Evolutionary conservation across 176 grass and related monocot genomes (phyloP).

Genomic region (Musa troglodytarum): DNA sequence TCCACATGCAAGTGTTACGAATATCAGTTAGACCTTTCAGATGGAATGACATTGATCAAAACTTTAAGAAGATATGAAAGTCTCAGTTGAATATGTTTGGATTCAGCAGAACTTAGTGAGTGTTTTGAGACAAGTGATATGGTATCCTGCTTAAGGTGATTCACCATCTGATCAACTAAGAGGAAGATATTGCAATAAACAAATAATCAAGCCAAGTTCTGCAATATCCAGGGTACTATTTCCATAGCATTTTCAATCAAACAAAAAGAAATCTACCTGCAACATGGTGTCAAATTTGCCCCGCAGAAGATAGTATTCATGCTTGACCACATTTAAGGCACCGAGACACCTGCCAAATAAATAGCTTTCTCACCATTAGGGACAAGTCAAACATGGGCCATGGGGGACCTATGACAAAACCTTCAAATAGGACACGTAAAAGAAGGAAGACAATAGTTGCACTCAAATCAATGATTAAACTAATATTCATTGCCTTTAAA

Average conservation of each 20-base stretch:
- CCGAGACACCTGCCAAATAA: conserved; percentile 39
- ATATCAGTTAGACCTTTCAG: too few relatives aligned
- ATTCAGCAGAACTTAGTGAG: not conserved
- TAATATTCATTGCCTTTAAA: not conserved
- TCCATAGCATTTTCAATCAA: not conserved
- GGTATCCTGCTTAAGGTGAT: not conserved
- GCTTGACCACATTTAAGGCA: conserved; percentile 43
- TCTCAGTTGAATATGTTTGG: too few relatives aligned
- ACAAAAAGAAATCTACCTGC: conserved; percentile 38
- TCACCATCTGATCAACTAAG: not conserved
- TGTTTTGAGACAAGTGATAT: not conserved
- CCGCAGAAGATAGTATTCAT: conserved; percentile 48
- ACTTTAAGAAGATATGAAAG: too few relatives aligned
- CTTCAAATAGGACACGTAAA: too few relatives aligned
- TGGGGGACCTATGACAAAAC: not conserved
- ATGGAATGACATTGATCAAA: too few relatives aligned
- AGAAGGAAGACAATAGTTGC: not conserved
- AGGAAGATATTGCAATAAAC: not conserved
- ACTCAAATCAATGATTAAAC: not conserved
- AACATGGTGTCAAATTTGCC: conserved; percentile 68
- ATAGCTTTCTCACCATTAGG: not conserved
- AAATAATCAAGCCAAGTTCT: not conserved
- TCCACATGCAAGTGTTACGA: too few relatives aligned
- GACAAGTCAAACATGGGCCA: not conserved
- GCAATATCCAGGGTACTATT: not conserved